A percentile compares a stretch with the other conserved stretches of the same genome.
phyloP scores from a whole-genome alignment of 495 filamentous ascomycete genomes.

The Lichenothelia convexa region DNA sequence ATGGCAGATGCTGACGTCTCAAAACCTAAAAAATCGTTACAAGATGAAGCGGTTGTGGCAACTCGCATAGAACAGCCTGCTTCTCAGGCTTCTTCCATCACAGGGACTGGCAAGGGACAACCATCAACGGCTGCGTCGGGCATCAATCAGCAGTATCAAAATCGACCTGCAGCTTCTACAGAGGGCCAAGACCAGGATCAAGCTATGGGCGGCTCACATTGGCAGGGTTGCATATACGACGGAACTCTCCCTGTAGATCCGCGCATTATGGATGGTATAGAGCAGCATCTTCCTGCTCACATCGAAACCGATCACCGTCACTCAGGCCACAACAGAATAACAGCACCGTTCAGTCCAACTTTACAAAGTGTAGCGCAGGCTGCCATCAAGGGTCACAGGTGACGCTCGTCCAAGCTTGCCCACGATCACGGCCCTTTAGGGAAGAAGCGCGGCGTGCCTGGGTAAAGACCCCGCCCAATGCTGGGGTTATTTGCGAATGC shows the following conservation, averaged over 20 bases:
- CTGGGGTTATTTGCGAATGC: no score
- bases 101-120: conserved; percentile 1
- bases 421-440: no score
- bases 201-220: conserved; percentile 6
- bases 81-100: neutral
- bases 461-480: no score
- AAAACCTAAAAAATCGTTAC: neutral
- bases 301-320: no score
- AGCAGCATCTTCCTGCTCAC: no score
- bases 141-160: neutral
- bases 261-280: conserved; percentile 11
- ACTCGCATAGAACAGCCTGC: neutral
- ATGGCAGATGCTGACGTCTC: neutral
- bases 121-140: no score
- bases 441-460: no score
- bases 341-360: no score
- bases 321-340: no score
- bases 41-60: conserved; percentile 1
- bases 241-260: conserved; percentile 13
- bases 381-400: no score
- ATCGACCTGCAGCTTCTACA: neutral
- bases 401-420: no score
- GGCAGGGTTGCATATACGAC: conserved; percentile 7
- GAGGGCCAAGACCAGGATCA: neutral
- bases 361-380: no score